Conservation (phyloP, 352 stramenopile genomes). For the Elongisporangium prolatum region DNA sequence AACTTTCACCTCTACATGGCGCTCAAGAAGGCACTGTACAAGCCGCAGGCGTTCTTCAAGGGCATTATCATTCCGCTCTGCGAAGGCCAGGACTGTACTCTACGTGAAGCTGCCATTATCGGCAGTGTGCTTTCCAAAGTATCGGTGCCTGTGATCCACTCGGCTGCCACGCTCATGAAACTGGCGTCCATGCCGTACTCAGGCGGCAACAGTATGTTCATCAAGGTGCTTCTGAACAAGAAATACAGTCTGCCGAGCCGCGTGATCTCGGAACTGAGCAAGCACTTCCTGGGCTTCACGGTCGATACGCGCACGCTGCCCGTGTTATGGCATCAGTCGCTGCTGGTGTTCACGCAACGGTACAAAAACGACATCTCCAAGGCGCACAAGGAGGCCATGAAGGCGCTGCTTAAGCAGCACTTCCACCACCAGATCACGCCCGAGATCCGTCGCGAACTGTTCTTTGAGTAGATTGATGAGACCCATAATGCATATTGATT, state of each 20-base stretch:
- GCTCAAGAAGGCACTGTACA: constrained; percentile 99
- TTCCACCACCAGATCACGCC: constrained; percentile 98
- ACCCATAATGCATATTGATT: constrained; percentile 3
- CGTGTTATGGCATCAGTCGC: constrained; percentile 98
- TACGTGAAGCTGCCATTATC: constrained; percentile 97
- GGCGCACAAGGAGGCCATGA: constrained; percentile 93
- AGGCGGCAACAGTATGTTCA: constrained; percentile 97
- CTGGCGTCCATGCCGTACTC: constrained; percentile 96
- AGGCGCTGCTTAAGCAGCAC: constrained; percentile 87
- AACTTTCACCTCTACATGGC: constrained; percentile 99
- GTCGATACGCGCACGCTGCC: constrained; percentile 85
- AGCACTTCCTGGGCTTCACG: constrained; percentile 95
- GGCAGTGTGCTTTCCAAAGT: constrained; percentile 96
- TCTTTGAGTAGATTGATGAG: constrained; percentile 42
- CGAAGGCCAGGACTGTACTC: constrained; percentile 92
- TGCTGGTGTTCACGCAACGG: constrained; percentile 97
- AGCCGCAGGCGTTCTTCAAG: constrained; percentile 99
- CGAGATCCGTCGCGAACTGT: constrained; percentile 97
- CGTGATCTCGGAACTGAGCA: constrained; percentile 95
- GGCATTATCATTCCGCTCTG: constrained; percentile 98
- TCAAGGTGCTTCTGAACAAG: constrained; percentile 98
- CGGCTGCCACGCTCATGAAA: constrained; percentile 98
- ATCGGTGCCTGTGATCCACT: constrained; percentile 98
- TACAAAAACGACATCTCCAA: constrained; percentile 98
- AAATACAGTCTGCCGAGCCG: constrained; percentile 98